phyloP scores from a whole-genome alignment of 2,329 filamentous ascomycete genomes.

The Aureobasidium sp. region DNA sequence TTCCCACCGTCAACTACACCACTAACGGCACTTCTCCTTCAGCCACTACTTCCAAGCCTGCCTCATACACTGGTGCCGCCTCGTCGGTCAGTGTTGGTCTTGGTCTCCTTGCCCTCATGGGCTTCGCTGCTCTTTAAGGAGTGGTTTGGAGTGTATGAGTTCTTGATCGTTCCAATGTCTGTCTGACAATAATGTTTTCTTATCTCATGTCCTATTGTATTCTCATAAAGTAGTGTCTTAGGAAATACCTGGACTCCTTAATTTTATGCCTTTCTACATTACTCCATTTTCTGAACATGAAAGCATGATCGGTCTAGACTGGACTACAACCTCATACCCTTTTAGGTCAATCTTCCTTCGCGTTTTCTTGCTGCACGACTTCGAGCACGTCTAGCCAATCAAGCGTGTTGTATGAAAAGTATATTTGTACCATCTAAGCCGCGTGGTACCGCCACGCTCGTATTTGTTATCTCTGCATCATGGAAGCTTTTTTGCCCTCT shows the following conservation, averaged over 20 bases:
- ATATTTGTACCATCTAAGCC: too few species aligned
- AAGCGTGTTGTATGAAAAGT: neutral
- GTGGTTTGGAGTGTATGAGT: neutral
- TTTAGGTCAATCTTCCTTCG: too few species aligned
- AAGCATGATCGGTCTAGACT: too few species aligned
- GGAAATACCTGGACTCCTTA: neutral
- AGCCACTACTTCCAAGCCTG: neutral
- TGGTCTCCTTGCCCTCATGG: neutral
- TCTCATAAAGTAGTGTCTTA: neutral
- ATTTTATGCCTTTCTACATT: neutral
- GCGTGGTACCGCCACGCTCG: neutral
- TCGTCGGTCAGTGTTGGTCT: neutral
- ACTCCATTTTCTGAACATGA: too few species aligned
- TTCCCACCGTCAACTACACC: neutral
- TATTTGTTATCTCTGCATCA: neutral
- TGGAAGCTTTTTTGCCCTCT: neutral
- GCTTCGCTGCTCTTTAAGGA: neutral
- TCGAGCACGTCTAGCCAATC: neutral
- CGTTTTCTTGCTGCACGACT: too few species aligned
- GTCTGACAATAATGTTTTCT: neutral
- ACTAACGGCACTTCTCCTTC: neutral
- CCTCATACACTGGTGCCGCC: neutral
- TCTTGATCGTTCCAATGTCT: neutral
- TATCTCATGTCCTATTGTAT: neutral
- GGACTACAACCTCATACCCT: too few species aligned